Evolutionary conservation across 495 filamentous ascomycete species (phyloP).

Genomic region (Aspergillus egyptiacus): DNA sequence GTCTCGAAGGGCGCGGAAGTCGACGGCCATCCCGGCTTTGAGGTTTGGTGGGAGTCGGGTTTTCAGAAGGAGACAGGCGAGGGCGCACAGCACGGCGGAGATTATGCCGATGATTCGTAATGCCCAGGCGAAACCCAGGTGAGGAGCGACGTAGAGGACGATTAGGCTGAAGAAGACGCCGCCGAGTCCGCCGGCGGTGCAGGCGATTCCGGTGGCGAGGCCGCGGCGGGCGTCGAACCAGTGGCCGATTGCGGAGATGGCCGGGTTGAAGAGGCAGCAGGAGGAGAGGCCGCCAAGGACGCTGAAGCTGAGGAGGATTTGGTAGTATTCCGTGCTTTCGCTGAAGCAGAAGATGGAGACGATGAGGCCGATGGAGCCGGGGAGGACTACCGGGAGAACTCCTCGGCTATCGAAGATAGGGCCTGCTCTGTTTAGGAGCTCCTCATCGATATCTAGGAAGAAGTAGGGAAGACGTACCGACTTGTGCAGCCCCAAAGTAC

Average conservation of each 20-base stretch:
- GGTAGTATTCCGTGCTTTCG: conserved; percentile 45
- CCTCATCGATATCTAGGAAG: no score
- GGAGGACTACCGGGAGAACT: conserved; percentile 16
- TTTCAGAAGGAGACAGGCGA: conserved; percentile 22
- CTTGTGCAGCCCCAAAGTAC: conserved; percentile 43
- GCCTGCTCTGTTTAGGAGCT: conserved; percentile 16
- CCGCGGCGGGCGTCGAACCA: conserved; percentile 69
- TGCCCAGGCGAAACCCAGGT: conserved; percentile 67
- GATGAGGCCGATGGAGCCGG: conserved; percentile 28
- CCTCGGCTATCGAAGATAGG: conserved; percentile 27
- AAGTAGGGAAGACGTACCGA: neutral
- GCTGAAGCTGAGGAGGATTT: conserved; percentile 37
- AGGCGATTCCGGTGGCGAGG: conserved; percentile 66
- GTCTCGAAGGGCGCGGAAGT: conserved; percentile 30
- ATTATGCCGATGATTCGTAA: conserved; percentile 54
- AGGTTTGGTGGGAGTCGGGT: conserved; percentile 19
- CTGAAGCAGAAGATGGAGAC: conserved; percentile 39
- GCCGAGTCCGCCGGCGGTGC: conserved; percentile 62
- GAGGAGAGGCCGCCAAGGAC: conserved; percentile 32
- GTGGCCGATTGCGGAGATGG: conserved; percentile 51
- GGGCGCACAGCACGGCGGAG: conserved; percentile 48
- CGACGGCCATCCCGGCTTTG: conserved; percentile 19
- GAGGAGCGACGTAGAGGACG: conserved; percentile 53
- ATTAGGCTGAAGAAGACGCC: conserved; percentile 69
- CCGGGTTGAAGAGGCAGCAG: conserved; percentile 56